Evolutionary conservation across 2,329 filamentous ascomycete genomes (phyloP).

Genomic region (Trichoderma cornu-damae): DNA sequence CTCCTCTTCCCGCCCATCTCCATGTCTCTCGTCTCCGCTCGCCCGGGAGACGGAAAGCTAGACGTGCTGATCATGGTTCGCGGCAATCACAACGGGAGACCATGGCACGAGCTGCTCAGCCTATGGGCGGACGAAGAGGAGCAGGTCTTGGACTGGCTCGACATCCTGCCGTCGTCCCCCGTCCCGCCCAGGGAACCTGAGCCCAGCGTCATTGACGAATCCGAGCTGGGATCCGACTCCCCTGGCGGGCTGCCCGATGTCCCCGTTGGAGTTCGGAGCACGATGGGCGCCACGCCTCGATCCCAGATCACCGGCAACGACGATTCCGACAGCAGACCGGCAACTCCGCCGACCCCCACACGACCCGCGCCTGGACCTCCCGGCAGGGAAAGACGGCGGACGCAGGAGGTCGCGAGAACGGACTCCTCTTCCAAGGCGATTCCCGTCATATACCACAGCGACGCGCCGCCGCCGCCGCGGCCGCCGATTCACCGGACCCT

Average conservation of each 20-base stretch:
- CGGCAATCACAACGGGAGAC: slow-evolving; percentile 56
- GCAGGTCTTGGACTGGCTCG: slow-evolving; percentile 78
- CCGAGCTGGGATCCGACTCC: slow-evolving; percentile 25
- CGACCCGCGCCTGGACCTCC: slow-evolving; percentile 25
- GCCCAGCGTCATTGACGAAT: slow-evolving; percentile 30
- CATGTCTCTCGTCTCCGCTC: slow-evolving; percentile 67
- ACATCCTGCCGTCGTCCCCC: slow-evolving; percentile 60
- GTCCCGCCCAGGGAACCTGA: slow-evolving; percentile 42
- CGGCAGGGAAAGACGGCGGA: slow-evolving; percentile 29
- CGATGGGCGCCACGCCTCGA: slow-evolving; percentile 24
- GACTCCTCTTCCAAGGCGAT: slow-evolving; percentile 26
- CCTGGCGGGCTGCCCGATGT: slow-evolving; percentile 26
- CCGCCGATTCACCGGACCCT: slow-evolving; percentile 49
- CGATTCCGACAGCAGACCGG: slow-evolving; percentile 8
- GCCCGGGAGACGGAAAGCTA: slow-evolving; percentile 62
- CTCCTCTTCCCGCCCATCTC: slow-evolving; percentile 89
- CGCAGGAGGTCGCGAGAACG: too few relatives aligned
- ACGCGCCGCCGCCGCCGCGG: slow-evolving; percentile 49
- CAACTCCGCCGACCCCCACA: slow-evolving; percentile 24
- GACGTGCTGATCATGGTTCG: slow-evolving; percentile 86
- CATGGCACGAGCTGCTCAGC: slow-evolving; percentile 83
- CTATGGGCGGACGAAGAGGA: slow-evolving; percentile 71
- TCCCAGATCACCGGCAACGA: slow-evolving; percentile 22
- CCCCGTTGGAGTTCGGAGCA: slow-evolving; percentile 30
- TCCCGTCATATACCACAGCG: slow-evolving; percentile 37